Percentiles rank a stretch among this genome's conserved stretches.
Evolutionary conservation across 495 filamentous ascomycete species (phyloP).

Genomic region (Neurospora sp.): DNA sequence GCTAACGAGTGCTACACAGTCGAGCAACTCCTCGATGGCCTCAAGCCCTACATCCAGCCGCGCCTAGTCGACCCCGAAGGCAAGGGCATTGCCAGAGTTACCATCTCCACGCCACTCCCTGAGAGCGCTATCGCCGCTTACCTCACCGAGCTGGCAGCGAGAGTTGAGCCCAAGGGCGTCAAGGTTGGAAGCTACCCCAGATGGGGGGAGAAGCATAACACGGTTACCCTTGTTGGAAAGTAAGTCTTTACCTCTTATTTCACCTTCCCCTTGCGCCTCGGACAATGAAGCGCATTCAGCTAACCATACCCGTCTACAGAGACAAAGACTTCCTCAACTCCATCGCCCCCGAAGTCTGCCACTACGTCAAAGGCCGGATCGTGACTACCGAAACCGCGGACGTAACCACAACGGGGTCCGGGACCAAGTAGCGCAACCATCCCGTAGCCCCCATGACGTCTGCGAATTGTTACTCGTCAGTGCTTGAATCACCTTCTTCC

Average conservation of each 20-base stretch:
- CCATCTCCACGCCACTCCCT: conserved; percentile 75
- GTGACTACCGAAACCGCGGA: conserved; percentile 11
- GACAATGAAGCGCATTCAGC: background rate
- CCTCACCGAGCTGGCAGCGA: conserved; percentile 64
- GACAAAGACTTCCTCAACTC: conserved; percentile 40
- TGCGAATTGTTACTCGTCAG: background rate
- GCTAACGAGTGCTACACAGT: conserved; percentile 27
- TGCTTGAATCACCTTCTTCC: background rate
- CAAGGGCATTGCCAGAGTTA: conserved; percentile 62
- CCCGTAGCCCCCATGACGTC: background rate
- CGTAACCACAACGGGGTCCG: background rate
- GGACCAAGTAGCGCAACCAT: background rate
- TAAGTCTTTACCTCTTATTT: conserved; percentile 9
- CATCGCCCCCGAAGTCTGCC: conserved; percentile 38
- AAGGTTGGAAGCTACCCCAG: conserved; percentile 97
- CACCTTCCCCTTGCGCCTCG: background rate
- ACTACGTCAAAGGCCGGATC: conserved; percentile 35
- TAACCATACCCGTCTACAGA: conserved; percentile 13
- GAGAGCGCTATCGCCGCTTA: conserved; percentile 80
- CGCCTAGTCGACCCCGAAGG: conserved; percentile 68
- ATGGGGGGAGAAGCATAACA: conserved; percentile 82
- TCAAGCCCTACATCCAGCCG: conserved; percentile 59
- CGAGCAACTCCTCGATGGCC: conserved; percentile 59
- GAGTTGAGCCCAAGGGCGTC: conserved; percentile 60
- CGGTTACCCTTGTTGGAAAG: conserved; percentile 80